phyloP scores from a whole-genome alignment of 192 early-diverging fungal species.

The Bifiguratus adelaidae region DNA sequence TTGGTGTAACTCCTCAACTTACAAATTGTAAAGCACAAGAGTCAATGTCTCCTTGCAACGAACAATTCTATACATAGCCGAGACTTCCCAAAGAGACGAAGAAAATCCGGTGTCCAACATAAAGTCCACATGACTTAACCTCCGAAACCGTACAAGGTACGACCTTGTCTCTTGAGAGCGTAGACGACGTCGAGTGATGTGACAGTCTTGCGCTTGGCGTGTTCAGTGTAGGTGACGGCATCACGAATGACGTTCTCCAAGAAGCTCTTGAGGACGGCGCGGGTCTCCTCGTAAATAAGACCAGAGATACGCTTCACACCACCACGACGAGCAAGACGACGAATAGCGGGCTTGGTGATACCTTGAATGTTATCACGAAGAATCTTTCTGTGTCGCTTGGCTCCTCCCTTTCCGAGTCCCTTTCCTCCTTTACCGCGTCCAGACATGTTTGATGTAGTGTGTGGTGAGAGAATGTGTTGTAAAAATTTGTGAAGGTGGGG shows the following conservation, averaged over 20 bases:
- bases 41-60: no score
- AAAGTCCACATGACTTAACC: constrained; percentile 36
- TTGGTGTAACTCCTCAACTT: no score
- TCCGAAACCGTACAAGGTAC: constrained; percentile 73
- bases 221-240: constrained; percentile 98
- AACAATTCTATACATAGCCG: no score
- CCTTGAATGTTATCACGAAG: constrained; percentile 97
- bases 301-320: constrained; percentile 99
- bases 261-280: constrained; percentile 95
- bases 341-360: constrained; percentile 98
- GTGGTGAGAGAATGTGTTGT: background rate
- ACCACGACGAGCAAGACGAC: constrained; percentile 98
- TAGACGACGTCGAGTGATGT: constrained; percentile 98
- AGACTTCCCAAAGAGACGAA: no score
- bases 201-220: constrained; percentile 99
- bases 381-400: constrained; percentile 99
- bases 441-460: constrained; percentile 58
- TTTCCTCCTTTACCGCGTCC: constrained; percentile 99
- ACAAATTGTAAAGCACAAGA: no score
- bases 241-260: constrained; percentile 99
- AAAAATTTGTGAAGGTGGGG: constrained; percentile 8
- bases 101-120: no score
- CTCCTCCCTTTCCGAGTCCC: constrained; percentile 98
- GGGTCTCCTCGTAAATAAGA: constrained; percentile 99
- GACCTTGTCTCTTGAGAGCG: constrained; percentile 93